Conservation (phyloP, 352 stramenopile species). For the Pythium guiyangense region DNA sequence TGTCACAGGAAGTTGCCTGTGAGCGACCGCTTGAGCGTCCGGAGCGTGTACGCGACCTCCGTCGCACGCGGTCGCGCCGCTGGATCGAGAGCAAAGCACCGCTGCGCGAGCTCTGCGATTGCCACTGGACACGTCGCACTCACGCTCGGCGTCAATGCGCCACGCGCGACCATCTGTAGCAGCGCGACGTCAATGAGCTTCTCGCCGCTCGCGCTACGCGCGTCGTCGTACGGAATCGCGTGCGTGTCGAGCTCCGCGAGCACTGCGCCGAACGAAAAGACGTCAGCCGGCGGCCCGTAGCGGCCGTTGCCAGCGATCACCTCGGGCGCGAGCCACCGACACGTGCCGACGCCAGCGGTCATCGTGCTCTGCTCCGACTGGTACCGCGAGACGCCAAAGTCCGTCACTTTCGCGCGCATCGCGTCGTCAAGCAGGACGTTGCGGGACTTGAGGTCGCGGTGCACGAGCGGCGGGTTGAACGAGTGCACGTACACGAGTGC, state of each 20-base stretch:
- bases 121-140: conserved; percentile 12
- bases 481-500: conserved; percentile 68
- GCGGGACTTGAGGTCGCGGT: conserved; percentile 53
- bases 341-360: no score
- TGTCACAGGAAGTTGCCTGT: no score
- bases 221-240: conserved; percentile 1
- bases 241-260: no score
- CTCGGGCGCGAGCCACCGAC: conserved; percentile 15
- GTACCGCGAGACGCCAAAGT: no score
- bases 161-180: conserved; percentile 26
- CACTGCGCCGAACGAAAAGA: no score
- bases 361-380: no score
- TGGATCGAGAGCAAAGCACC: conserved; percentile 31
- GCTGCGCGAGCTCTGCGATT: conserved; percentile 25
- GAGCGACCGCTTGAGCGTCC: no score
- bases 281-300: no score
- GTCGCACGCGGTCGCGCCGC: conserved; percentile 25
- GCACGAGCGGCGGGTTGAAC: conserved; percentile 48
- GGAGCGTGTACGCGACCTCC: conserved; percentile 33
- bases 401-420: no score
- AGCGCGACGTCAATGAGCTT: conserved; percentile 55
- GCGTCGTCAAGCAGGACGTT: conserved; percentile 68
- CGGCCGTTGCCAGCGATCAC: conserved; percentile 16
- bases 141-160: conserved; percentile 25
- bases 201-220: conserved; percentile 38